Base-by-base conservation (phyloP, 2,329 filamentous ascomycete genomes). In the Lecanoromycetidae sp. region DNA sequence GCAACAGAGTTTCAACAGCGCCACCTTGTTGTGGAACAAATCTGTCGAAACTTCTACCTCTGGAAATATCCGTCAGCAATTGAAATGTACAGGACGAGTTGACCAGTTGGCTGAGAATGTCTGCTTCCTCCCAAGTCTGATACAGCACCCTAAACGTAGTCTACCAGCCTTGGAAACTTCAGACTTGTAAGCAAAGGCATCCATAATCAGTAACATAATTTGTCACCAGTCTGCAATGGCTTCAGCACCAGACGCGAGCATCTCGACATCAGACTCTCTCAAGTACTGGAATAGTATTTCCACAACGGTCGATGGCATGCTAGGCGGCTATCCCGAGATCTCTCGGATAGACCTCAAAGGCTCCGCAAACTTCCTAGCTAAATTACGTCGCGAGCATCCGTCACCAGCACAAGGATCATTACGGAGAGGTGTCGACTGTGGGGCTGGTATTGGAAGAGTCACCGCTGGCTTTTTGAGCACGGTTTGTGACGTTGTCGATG, bases 371-470 rank as follows among this genome's bases (percentile, higher is more conserved):
- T 87, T 88, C 61, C 63, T 87, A 27, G 73, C 77, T 12, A 84
- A 84, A 58, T 65, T 87, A 3, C 75, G 75, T 6, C 61, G 64
- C 1, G 44, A 42, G 15, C 17, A 47, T 12, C 40, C 43, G 9
- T 32, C 36, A 17, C 33, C 36, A 5, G 12, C 27, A 26, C n/a
- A 27, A 4, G 20, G 42, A 19, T 32, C 22, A 4, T 34, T 46
- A 5, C 20, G 54, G 5, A 59, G 67, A n/a, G 74, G 67, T 2
- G 73, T 72, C 12, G 77, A 80, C 58, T 78, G 75, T 54, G 77
- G 77, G 17, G 77, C 77, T 0, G 77, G 88, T 0, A 93, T 94
- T 48, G 90, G 88, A 0, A 73, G 90, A 34, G 76, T 95, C 50
- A 94, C 87, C 0, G 73, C 82, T 48, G 84, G 83, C 0, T 71